These are phyloP conservation scores for Magnaporthales sp. DNA, from an alignment of 2,329 filamentous ascomycete species.

Conservation along the genomic window DNA sequence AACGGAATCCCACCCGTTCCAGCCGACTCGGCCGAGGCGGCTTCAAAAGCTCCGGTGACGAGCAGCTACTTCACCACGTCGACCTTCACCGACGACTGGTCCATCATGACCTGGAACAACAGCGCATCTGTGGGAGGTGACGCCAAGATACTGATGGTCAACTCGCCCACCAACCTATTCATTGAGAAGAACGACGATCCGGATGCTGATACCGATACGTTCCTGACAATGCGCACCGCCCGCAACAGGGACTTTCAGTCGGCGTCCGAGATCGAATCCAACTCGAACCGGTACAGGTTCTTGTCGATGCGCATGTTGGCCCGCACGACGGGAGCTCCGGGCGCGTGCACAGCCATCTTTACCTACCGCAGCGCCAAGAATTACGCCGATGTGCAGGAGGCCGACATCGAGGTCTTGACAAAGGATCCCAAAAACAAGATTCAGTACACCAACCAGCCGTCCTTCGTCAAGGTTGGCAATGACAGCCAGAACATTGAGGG, in stretches of 20 bases:
- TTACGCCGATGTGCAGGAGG: constrained; percentile 20
- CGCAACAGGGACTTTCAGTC: constrained; percentile 15
- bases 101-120: constrained; percentile 17
- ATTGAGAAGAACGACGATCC: constrained; percentile 25
- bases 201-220: constrained; percentile 9
- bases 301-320: constrained; percentile 23
- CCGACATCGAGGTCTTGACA: constrained; percentile 32
- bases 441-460: constrained; percentile 44
- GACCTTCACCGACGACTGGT: constrained; percentile 20
- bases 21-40: constrained; percentile 9
- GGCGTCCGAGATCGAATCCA: constrained; percentile 21
- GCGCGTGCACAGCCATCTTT: constrained; percentile 25
- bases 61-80: constrained; percentile 29
- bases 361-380: constrained; percentile 20
- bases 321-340: constrained; percentile 19
- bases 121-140: constrained; percentile 15
- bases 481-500: constrained; percentile 19
- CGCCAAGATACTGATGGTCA: constrained; percentile 26
- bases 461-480: constrained; percentile 30
- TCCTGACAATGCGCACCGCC: constrained; percentile 14
- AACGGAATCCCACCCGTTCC: constrained; percentile 18
- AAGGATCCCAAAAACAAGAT: constrained; percentile 23
- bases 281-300: constrained; percentile 17
- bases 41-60: constrained; percentile 19
- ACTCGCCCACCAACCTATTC: constrained; percentile 31